A percentile compares a stretch with the other conserved stretches of the same genome.
These are phyloP conservation scores for Prunus dulcis DNA, from an alignment of 306 rosid species.

Conservation along the genomic window DNA sequence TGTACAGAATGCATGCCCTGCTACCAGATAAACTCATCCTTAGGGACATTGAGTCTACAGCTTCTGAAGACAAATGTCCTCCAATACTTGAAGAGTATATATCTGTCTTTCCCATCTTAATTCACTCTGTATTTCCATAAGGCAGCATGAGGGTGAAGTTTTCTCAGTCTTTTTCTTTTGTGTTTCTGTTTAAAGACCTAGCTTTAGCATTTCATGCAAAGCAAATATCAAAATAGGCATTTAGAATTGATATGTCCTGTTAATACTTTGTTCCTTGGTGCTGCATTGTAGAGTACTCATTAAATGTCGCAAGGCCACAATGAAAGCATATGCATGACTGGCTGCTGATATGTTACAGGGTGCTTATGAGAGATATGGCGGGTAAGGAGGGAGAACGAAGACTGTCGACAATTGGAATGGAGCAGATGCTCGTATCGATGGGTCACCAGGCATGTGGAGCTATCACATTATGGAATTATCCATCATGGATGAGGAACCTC, in stretches of 20 bases:
- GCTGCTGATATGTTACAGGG: constrained; percentile 34
- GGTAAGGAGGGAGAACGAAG: constrained; percentile 65
- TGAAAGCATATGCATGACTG: neutral
- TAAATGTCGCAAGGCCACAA: too few species aligned
- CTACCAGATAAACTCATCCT: constrained; percentile 58
- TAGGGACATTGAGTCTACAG: constrained; percentile 34
- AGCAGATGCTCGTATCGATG: constrained; percentile 60
- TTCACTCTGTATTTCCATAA: too few species aligned
- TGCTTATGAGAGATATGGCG: constrained; percentile 53
- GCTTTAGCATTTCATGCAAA: too few species aligned
- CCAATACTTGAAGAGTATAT: constrained; percentile 47
- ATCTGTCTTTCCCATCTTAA: constrained; percentile 1
- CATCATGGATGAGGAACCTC: constrained; percentile 68
- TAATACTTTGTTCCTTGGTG: neutral
- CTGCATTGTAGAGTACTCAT: neutral
- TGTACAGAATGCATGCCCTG: constrained; percentile 73
- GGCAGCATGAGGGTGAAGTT: too few species aligned
- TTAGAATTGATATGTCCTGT: neutral
- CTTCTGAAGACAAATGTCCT: constrained; percentile 42
- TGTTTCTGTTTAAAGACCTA: too few species aligned
- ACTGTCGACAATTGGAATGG: constrained; percentile 54
- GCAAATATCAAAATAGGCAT: too few species aligned
- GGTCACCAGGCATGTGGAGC: constrained; percentile 77
- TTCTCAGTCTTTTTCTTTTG: too few species aligned
- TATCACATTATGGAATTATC: constrained; percentile 60